Base-by-base conservation (phyloP, 345 rosid species). In the Sapria himalayana region DNA sequence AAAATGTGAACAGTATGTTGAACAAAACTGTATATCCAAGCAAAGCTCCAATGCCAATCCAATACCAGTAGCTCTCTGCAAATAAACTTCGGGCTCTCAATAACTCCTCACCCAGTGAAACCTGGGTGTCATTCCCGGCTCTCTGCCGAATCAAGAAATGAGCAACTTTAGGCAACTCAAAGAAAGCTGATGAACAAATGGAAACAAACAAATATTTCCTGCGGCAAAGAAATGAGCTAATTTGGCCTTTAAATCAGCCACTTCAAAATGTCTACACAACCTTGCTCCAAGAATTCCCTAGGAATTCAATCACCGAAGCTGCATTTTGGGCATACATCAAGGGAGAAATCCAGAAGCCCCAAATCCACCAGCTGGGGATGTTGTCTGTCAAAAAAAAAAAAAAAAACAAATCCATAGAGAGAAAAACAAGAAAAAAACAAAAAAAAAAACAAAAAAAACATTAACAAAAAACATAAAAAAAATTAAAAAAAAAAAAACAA, bases 311-410 rank as follows among this genome's bases (percentile, higher is more conserved):
- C 18, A 89, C 93, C 35, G 98, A 72, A 58, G 84, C 93, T 22
- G 98, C 98, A 61, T 79, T 80, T 70, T 89, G 98, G 60, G 84
- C 82, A 54, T 82, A 89, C 76, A 72, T 74, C 73, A 89, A 55
- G 37, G 98, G 94, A 55, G 98, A 89, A 36, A 82, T 37, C 98
- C 98, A 89, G 67, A 57, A 89, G 54, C 94, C 98, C 98, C 98
- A 89, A 43, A 79, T 67, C 98, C 98, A 89, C 98, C 98, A 82
- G 20, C 54, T 57, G 9, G 98, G 98, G 43, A 89, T 76, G 46
- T 60, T 54, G 57, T 89, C 98, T 89, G 79, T 49, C 50, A 66
- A 33, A 49, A 25, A 19, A 45, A 53, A 47, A 19, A n/a, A 54
- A 49, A 31, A 27, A 45, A 43, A 9, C 41, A 19, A 50, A 48